phyloP scores from a whole-genome alignment of 2,329 filamentous ascomycete genomes.

The Colletotrichum aenigma region DNA sequence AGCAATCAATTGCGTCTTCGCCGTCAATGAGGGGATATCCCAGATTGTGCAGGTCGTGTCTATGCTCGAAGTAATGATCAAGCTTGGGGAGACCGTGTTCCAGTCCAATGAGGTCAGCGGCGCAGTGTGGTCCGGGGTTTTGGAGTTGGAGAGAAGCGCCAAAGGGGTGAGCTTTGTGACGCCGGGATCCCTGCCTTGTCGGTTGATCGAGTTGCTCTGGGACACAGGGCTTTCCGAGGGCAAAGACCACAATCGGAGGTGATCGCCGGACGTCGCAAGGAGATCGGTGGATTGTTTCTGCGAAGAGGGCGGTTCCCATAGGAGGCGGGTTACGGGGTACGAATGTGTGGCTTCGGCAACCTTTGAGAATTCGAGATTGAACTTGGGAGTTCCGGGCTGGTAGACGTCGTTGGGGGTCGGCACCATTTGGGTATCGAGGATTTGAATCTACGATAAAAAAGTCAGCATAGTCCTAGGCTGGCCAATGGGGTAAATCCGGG shows the following conservation, averaged over 20 bases:
- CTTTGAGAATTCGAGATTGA: slow-evolving; percentile 87
- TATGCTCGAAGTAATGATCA: slow-evolving; percentile 98
- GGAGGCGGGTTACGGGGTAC: slow-evolving; percentile 91
- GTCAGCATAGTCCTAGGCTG: slow-evolving; percentile 7
- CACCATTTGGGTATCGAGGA: slow-evolving; percentile 83
- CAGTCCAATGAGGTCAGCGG: slow-evolving; percentile 96
- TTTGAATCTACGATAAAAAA: slow-evolving; percentile 77
- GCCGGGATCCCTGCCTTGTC: slow-evolving; percentile 60
- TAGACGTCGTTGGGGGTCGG: slow-evolving; percentile 73
- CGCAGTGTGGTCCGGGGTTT: slow-evolving; percentile 97
- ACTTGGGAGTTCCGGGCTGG: slow-evolving; percentile 71
- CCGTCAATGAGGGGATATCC: slow-evolving; percentile 97
- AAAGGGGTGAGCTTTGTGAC: slow-evolving; percentile 87
- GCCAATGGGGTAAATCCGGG: background rate
- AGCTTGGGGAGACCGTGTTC: slow-evolving; percentile 95
- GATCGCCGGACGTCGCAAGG: slow-evolving; percentile 92
- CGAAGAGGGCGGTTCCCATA: slow-evolving; percentile 95
- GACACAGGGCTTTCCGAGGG: slow-evolving; percentile 67
- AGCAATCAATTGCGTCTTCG: slow-evolving; percentile 97
- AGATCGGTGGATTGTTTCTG: slow-evolving; percentile 96
- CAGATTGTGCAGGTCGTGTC: slow-evolving; percentile 99
- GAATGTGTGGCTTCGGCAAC: slow-evolving; percentile 97
- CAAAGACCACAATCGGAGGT: slow-evolving; percentile 91
- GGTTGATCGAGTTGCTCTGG: slow-evolving; percentile 70
- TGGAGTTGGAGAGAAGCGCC: slow-evolving; percentile 93